Evolutionary conservation across 2,329 filamentous ascomycete species (phyloP), one percentile per base, ranked within the genome.

Genomic region (Sarocladiaceae sp.): DNA sequence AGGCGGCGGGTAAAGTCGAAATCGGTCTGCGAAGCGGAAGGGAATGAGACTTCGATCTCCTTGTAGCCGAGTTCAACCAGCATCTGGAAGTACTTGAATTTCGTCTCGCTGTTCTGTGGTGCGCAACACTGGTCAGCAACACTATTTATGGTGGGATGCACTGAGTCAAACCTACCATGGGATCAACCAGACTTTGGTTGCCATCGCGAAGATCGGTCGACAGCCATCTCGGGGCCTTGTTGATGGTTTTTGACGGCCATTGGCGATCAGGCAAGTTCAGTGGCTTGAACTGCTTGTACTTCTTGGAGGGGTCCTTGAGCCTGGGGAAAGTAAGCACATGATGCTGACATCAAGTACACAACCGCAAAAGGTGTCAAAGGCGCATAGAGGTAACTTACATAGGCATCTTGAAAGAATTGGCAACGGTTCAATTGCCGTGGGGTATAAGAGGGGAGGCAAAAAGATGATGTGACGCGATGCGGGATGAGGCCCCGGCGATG

Each of bases 31-130:
- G 91, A 96, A 13, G 93, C 91, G 0, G 91, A 96, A 48, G 93
- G 93, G 72, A 96, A 97, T 4, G 92, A 94, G 18, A 97, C 87
- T 68, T 97, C 93, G 59, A 97, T 97, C 73, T 97, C 93, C 74
- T 97, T 97, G 79, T 95, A 97, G 61, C 94, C 93, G 48, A 97
- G 79, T 56, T 93, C 84, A 63, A 87, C 83, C 51, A 97, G 83
- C 90, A 96, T 95, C 72, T 92, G 86, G 78, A 97, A 97, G 78
- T 92, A 97, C 56, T 79, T 78, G 83, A 88, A 94, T 74, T 97
- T 97, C 77, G 97, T 91, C 47, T 96, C 90, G 60, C 90, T 90
- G 65, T 90, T 94, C 90, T 94, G 62, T 33, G 20, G 51, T 3
- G 31, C 33, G 33, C 25, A 23, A 29, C 12, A 8, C 7, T 6